phyloP scores from a whole-genome alignment of 225 moss, liverwort and hornwort genomes.

The Pseudisothecium myosuroides region DNA sequence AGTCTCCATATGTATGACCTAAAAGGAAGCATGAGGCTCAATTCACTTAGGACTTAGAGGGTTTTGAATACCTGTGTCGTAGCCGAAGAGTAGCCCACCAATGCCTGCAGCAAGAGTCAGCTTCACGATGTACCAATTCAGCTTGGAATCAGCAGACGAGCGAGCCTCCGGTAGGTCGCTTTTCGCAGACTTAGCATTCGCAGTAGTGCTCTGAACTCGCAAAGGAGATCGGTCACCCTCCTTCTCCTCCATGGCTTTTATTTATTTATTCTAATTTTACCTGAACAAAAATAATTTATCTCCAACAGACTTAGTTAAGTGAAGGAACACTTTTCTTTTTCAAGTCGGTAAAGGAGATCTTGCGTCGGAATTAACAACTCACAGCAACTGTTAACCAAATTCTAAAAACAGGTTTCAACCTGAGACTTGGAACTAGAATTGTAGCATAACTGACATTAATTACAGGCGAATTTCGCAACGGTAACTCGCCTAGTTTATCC shows the following conservation, averaged over 20 bases:
- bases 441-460: not conserved
- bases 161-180: not conserved
- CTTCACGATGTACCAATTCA: constrained; percentile 63
- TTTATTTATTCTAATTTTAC: not conserved
- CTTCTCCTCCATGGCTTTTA: not conserved
- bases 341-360: not conserved
- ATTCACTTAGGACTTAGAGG: not conserved
- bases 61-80: constrained; percentile 69
- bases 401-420: too few relatives aligned
- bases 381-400: not conserved
- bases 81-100: constrained; percentile 88
- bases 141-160: constrained; percentile 11
- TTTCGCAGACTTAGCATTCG: not conserved
- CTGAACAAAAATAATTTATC: not conserved
- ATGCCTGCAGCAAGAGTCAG: constrained; percentile 75
- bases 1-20: not conserved
- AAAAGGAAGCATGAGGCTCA: not conserved
- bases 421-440: not conserved
- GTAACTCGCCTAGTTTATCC: not conserved
- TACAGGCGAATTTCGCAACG: too few relatives aligned
- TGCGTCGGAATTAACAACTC: not conserved
- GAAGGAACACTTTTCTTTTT: not conserved
- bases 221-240: not conserved
- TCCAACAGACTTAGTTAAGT: not conserved
- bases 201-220: not conserved